Conservation (phyloP, 2,329 filamentous ascomycete species). For the Trichoderma arundinaceum region DNA sequence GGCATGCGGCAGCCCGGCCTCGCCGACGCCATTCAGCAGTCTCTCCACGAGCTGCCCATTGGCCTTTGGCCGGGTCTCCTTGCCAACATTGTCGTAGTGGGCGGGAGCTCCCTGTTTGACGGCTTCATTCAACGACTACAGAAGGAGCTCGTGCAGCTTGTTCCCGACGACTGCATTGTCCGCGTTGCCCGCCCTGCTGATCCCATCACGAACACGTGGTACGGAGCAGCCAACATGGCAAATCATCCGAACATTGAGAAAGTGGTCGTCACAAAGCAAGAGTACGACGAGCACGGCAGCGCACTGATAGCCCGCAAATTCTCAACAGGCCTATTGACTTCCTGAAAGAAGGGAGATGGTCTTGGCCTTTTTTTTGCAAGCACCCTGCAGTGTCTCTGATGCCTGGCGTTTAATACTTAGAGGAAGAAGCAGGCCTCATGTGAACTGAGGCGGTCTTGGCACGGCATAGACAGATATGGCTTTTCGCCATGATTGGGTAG, state of each 20-base stretch:
- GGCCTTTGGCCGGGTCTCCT: slow-evolving; percentile 83
- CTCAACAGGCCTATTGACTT: slow-evolving; percentile 39
- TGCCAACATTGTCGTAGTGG: slow-evolving; percentile 86
- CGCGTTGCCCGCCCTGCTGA: slow-evolving; percentile 72
- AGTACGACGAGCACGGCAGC: slow-evolving; percentile 87
- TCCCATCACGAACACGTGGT: slow-evolving; percentile 82
- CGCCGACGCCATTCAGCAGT: slow-evolving; percentile 81
- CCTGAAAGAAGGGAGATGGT: slow-evolving; percentile 3
- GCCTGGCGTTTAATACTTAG: not conserved
- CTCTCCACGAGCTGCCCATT: slow-evolving; percentile 74
- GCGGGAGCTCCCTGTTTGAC: slow-evolving; percentile 79
- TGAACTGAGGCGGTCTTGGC: not conserved
- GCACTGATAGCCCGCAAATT: slow-evolving; percentile 78
- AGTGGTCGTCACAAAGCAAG: slow-evolving; percentile 79
- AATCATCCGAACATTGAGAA: slow-evolving; percentile 69
- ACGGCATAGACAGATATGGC: not conserved
- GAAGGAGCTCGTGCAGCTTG: slow-evolving; percentile 71
- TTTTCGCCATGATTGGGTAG: not conserved
- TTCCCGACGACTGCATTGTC: slow-evolving; percentile 78
- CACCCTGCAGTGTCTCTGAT: slow-evolving; percentile 7
- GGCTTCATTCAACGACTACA: slow-evolving; percentile 84
- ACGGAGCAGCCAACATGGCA: slow-evolving; percentile 80
- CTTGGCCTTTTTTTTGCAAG: not conserved
- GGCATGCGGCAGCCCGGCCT: slow-evolving; percentile 84
- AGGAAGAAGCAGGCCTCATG: not conserved